A percentile compares a stretch with the other conserved stretches of the same genome.
These are phyloP conservation scores for Blastocystis sp. DNA, from an alignment of 352 stramenopile species.

Conservation along the genomic window DNA sequence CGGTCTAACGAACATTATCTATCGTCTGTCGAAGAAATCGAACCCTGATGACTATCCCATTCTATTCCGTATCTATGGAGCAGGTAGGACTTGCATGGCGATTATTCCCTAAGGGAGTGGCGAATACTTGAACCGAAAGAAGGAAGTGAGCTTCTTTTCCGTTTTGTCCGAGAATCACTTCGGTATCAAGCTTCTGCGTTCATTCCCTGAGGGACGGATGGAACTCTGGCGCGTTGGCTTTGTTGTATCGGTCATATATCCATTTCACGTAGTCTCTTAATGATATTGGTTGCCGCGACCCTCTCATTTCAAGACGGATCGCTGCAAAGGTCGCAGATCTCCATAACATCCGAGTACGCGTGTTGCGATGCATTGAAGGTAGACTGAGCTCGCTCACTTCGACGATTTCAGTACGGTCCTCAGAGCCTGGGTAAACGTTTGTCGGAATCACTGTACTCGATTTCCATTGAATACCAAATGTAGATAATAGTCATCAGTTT, in stretches of 20 bases:
- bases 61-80: constrained; percentile 46
- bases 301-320: constrained; percentile 4
- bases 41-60: constrained; percentile 28
- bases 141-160: constrained; percentile 20
- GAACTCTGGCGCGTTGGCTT: constrained; percentile 29
- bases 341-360: constrained; percentile 3
- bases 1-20: constrained; percentile 41
- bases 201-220: constrained; percentile 31
- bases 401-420: neutral
- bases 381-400: neutral
- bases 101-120: neutral
- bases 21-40: neutral
- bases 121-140: constrained; percentile 7
- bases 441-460: neutral
- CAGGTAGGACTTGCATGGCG: neutral
- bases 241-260: neutral
- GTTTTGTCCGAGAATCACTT: constrained; percentile 16
- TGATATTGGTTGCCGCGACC: constrained; percentile 20
- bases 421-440: neutral
- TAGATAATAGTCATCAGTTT: neutral
- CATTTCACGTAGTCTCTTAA: neutral
- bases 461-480: neutral
- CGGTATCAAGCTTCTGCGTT: neutral
- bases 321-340: neutral
- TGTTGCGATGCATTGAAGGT: neutral